Conservation (phyloP, 129 eudicot species). For the Artemisia annua region DNA sequence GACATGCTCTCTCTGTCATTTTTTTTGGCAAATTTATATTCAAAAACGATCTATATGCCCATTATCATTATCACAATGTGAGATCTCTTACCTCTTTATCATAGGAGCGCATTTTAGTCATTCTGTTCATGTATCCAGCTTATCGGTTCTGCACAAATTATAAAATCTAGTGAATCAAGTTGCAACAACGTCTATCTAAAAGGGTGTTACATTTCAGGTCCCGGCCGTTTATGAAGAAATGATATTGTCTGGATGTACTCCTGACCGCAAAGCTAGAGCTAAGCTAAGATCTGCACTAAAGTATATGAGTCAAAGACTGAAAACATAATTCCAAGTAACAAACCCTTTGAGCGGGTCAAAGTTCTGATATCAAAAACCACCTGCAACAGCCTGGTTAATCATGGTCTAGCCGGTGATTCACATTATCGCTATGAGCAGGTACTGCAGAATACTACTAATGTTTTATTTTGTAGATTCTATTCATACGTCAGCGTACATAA, state of each 20-base stretch:
- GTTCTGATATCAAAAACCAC: conserved; percentile 13
- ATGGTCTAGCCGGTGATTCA: conserved; percentile 1
- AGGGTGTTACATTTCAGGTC: conserved; percentile 53
- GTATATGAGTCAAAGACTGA: conserved; percentile 74
- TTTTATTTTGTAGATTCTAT: neutral
- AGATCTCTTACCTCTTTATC: neutral
- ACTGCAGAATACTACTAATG: conserved; percentile 17
- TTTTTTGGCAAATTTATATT: conserved; percentile 1
- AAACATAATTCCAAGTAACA: conserved; percentile 33
- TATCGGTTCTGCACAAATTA: too few species aligned
- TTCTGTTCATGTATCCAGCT: neutral
- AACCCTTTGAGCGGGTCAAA: conserved; percentile 21
- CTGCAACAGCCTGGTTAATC: conserved; percentile 9
- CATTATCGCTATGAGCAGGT: conserved; percentile 1
- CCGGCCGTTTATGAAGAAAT: conserved; percentile 94
- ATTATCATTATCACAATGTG: neutral
- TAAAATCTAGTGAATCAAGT: neutral
- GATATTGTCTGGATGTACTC: conserved; percentile 86
- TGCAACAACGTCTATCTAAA: neutral
- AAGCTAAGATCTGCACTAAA: conserved; percentile 88
- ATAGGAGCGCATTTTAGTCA: conserved; percentile 14
- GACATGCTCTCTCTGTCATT: neutral
- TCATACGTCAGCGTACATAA: conserved; percentile 14
- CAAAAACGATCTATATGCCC: conserved; percentile 1
- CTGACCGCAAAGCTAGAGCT: conserved; percentile 93